Conservation (phyloP, 2,329 filamentous ascomycete species). For the Claviceps capensis region DNA sequence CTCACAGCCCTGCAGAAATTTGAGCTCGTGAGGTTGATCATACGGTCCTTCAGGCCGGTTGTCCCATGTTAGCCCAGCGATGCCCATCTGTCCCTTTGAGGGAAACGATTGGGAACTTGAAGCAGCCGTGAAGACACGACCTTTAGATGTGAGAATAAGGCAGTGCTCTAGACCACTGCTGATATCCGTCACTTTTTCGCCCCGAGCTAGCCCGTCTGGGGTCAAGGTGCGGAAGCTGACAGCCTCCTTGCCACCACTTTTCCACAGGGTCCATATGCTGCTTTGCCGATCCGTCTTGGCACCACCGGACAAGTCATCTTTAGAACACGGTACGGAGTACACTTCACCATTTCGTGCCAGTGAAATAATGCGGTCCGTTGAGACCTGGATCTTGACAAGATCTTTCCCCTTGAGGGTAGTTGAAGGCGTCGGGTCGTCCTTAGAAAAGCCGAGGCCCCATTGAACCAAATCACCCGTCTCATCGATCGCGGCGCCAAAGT, state of each 20-base stretch:
- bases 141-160: slow-evolving; percentile 69
- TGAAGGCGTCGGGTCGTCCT: slow-evolving; percentile 46
- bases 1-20: slow-evolving; percentile 54
- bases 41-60: slow-evolving; percentile 65
- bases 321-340: slow-evolving; percentile 71
- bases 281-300: slow-evolving; percentile 44
- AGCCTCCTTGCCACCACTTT: slow-evolving; percentile 16
- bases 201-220: slow-evolving; percentile 48
- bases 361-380: slow-evolving; percentile 70
- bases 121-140: slow-evolving; percentile 80
- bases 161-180: slow-evolving; percentile 74
- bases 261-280: slow-evolving; percentile 62
- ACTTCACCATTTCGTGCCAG: slow-evolving; percentile 62
- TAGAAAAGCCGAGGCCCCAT: slow-evolving; percentile 72
- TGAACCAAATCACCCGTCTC: slow-evolving; percentile 83
- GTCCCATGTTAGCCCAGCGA: slow-evolving; percentile 69
- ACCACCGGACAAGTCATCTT: slow-evolving; percentile 53
- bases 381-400: slow-evolving; percentile 61
- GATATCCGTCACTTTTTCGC: slow-evolving; percentile 62
- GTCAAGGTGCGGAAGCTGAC: slow-evolving; percentile 63
- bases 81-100: slow-evolving; percentile 70
- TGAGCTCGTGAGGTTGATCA: slow-evolving; percentile 71
- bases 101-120: slow-evolving; percentile 69
- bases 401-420: slow-evolving; percentile 72
- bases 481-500: slow-evolving; percentile 74